Evolutionary conservation across 345 rosid species (phyloP).

Genomic region (Cardiospermum halicacabum): DNA sequence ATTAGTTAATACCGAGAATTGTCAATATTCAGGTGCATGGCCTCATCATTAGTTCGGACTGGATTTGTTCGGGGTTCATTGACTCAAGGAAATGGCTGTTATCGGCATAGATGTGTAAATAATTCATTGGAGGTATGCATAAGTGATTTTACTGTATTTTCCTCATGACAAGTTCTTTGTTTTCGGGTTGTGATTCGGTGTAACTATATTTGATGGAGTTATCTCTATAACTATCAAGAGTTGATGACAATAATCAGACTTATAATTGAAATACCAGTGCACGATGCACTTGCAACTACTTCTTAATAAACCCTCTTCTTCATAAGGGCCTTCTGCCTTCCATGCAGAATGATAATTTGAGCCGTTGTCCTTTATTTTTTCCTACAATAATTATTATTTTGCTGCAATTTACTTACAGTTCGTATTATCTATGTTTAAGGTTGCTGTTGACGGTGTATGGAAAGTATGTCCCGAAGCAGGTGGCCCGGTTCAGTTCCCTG

Average conservation of each 20-base stretch:
- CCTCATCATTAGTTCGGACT: slow-evolving; percentile 94
- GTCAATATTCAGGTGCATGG: slow-evolving; percentile 71
- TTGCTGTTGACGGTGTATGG: slow-evolving; percentile 98
- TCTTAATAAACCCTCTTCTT: background rate
- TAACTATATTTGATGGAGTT: background rate
- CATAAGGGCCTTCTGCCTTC: background rate
- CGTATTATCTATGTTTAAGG: slow-evolving; percentile 34
- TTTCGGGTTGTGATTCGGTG: background rate
- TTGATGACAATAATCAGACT: background rate
- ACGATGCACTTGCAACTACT: background rate
- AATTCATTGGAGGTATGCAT: slow-evolving; percentile 71
- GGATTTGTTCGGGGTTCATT: slow-evolving; percentile 93
- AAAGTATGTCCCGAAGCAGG: slow-evolving; percentile 84
- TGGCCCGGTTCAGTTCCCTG: slow-evolving; percentile 83
- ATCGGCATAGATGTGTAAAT: slow-evolving; percentile 86
- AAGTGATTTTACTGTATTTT: background rate
- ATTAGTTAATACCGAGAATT: slow-evolving; percentile 16
- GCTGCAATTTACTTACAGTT: slow-evolving; percentile 1
- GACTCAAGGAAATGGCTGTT: slow-evolving; percentile 97
- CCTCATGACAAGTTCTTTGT: background rate
- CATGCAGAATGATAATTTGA: background rate
- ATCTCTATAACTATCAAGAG: background rate
- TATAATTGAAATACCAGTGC: background rate
- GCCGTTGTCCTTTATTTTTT: slow-evolving; percentile 1
- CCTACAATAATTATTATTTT: background rate